Base-by-base conservation (phyloP, 495 filamentous ascomycete species). In the Trichoderma reesei region DNA sequence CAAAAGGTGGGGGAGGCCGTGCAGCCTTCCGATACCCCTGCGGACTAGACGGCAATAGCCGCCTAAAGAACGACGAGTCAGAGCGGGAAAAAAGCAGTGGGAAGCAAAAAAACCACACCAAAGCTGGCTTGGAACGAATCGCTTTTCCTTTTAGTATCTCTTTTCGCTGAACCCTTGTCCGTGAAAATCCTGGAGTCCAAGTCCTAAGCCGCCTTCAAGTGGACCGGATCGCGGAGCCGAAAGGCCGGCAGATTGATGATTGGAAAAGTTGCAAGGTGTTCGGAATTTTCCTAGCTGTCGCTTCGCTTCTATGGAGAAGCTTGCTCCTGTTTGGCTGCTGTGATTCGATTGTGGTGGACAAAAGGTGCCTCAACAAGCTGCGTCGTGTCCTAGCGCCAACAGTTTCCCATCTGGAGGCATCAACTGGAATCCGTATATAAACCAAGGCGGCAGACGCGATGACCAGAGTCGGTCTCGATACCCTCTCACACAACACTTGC, bases 21-120 rank as follows among this genome's bases (percentile, higher is more conserved):
- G 26, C 44, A 48, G 51, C 51, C 51, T 56, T 56, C 51, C 51
- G 51, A 56, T 56, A 56, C 51, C 51, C 51, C 51, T 56, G 51
- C 51, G 20, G 20, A n/a, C 51, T n/a, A 31, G n/a, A n/a, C n/a
- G n/a, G 14, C 13, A 9, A 56, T 56, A 11, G 51, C 26, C 20
- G 51, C 51, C 51, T 56, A 56, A 33, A 56, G 26, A 56, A 56
- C 7, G 16, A 14, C 42, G 11, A n/a, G n/a, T n/a, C n/a, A n/a
- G n/a, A n/a, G n/a, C n/a, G n/a, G n/a, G n/a, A n/a, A n/a, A n/a
- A n/a, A n/a, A n/a, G n/a, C n/a, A n/a, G n/a, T n/a, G n/a, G n/a
- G n/a, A n/a, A n/a, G n/a, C n/a, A n/a, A n/a, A n/a, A n/a, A n/a
- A n/a, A n/a, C n/a, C n/a, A n/a, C n/a, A n/a, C n/a, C n/a, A n/a